Evolutionary conservation across 2,329 filamentous ascomycete species (phyloP), one percentile per base, ranked within the genome.

Genomic region (Exophiala calicioides): DNA sequence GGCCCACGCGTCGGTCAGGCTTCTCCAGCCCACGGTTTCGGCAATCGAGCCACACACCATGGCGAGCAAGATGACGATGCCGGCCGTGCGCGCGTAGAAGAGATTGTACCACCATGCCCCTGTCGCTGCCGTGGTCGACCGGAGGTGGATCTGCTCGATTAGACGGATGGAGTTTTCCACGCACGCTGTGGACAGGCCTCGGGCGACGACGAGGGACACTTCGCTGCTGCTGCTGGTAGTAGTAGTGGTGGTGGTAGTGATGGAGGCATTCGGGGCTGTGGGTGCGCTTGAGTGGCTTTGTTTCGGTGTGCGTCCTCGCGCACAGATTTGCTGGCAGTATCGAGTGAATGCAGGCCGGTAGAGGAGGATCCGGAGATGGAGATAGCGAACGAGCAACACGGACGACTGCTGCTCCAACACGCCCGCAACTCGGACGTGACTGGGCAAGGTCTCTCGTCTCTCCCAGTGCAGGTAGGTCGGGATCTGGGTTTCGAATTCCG

Each of bases 51-150:
- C 31, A 29, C 41, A 44, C n/a, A 36, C 21, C 31, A 44, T 44
- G 3, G 41, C 30, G 2, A 44, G 31, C n/a, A 44, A 23, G 6
- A 37, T 23, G 6, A 44, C 41, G 4, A 44, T 35, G n/a, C 41
- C 41, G 4, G 41, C 41, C 2, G 41, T 44, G 5, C 41, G 41
- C n/a, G 41, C 41, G 21, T 44, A 44, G 32, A 35, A 44, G 12
- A 44, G 24, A 19, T 44, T 44, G 31, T 44, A 44, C 41, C 41
- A 44, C 41, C 41, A 44, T 12, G 41, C 41, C 5, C 41, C 41
- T 15, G 41, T 44, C 13, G 41, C 41, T 6, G 41, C 10, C 8
- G 41, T 35, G 3, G 31, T 36, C 12, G 41, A 33, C 16, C 41
- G 41, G 6, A 36, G 21, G 21, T 44, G 41, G 6, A 44, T 24